These are phyloP conservation scores for Globisporangium iwayamae DNA, from an alignment of 352 stramenopile species.

Conservation along the genomic window DNA sequence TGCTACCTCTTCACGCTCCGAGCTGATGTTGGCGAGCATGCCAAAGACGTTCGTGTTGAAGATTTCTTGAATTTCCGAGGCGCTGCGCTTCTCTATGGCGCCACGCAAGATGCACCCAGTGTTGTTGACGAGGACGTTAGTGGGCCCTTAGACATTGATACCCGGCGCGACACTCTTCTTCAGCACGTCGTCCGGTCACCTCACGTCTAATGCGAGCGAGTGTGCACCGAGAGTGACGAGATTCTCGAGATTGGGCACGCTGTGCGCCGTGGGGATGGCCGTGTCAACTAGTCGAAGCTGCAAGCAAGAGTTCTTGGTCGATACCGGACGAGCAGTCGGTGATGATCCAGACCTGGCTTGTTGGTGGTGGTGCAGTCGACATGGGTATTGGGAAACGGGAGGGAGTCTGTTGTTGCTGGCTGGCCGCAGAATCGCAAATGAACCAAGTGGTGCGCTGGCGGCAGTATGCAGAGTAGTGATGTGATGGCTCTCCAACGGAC, in stretches of 20 bases:
- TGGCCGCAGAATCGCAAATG: too few relatives aligned
- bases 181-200: background rate
- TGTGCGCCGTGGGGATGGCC: background rate
- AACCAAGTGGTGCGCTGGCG: too few relatives aligned
- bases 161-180: background rate
- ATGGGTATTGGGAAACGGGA: too few relatives aligned
- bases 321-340: background rate
- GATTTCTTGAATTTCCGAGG: background rate
- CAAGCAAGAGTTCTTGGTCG: background rate
- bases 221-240: background rate
- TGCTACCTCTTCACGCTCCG: background rate
- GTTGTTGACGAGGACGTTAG: constrained; percentile 46
- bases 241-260: background rate
- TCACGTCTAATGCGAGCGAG: background rate
- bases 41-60: constrained; percentile 9
- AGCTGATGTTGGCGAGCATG: background rate
- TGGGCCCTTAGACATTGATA: constrained; percentile 17
- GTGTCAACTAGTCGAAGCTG: background rate
- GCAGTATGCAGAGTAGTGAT: too few relatives aligned
- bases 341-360: background rate
- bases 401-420: too few relatives aligned
- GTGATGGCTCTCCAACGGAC: too few relatives aligned
- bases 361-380: too few relatives aligned
- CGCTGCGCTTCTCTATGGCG: constrained; percentile 36
- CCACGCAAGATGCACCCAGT: constrained; percentile 31